Evolutionary conservation across 2,329 filamentous ascomycete genomes (phyloP).

Genomic region (Curvularia sp.): DNA sequence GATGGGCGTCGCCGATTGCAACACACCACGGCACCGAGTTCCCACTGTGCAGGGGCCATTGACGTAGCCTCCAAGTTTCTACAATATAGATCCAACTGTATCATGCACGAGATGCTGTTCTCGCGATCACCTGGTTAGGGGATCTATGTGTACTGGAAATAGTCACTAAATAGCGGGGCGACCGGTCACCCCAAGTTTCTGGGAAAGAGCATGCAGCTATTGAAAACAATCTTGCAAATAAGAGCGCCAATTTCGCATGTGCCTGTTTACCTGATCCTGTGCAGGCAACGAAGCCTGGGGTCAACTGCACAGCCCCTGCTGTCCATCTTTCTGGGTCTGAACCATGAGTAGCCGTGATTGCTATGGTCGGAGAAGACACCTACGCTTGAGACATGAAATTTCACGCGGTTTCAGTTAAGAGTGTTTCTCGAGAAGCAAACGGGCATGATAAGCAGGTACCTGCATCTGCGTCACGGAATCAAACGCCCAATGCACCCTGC

Average conservation of each 20-base stretch:
- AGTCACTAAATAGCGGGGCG: constrained; percentile 12
- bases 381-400: background rate
- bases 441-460: background rate
- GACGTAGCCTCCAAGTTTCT: constrained; percentile 1
- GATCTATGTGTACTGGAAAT: constrained; percentile 8
- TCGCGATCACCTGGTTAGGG: constrained; percentile 7
- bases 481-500: background rate
- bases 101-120: background rate
- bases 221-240: background rate
- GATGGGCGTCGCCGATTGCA: constrained; percentile 4
- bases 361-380: background rate
- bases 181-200: constrained; percentile 6
- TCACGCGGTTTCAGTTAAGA: background rate
- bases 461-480: background rate
- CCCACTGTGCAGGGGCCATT: constrained; percentile 13
- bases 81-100: constrained; percentile 14
- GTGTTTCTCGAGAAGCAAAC: background rate
- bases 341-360: background rate
- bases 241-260: background rate
- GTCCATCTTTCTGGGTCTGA: background rate
- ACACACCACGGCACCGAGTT: constrained; percentile 20
- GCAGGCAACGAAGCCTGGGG: constrained; percentile 4
- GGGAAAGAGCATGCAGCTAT: constrained; percentile 7
- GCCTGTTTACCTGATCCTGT: constrained; percentile 10
- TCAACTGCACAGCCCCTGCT: background rate